phyloP scores from a whole-genome alignment of 352 stramenopile genomes.

The Phytopythium sindhum region DNA sequence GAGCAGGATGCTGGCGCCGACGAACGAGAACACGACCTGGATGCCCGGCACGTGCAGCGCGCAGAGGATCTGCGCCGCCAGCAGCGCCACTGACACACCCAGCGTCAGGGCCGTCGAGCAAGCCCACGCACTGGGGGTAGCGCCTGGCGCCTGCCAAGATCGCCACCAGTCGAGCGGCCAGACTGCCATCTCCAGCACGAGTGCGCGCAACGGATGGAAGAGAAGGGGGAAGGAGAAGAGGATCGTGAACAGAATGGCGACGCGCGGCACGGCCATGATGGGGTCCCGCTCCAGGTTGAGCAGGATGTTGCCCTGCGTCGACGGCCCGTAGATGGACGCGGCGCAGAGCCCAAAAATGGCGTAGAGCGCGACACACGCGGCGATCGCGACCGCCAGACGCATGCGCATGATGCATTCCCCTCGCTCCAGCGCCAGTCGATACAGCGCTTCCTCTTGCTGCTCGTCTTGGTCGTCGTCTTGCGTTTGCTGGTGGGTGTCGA shows the following conservation, averaged over 20 bases:
- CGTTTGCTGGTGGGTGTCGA: not conserved
- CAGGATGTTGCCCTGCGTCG: constrained; percentile 71
- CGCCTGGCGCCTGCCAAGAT: not conserved
- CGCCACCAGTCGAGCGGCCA: constrained; percentile 12
- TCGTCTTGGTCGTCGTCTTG: not conserved
- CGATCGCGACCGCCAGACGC: constrained; percentile 41
- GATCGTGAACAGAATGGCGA: constrained; percentile 70
- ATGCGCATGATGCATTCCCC: constrained; percentile 35
- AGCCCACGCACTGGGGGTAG: constrained; percentile 7
- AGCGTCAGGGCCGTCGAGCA: constrained; percentile 25
- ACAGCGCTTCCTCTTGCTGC: constrained; percentile 9
- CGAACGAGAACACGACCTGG: constrained; percentile 76
- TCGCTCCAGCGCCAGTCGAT: constrained; percentile 16
- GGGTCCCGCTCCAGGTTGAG: constrained; percentile 69
- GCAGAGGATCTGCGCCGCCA: constrained; percentile 44
- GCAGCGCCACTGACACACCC: constrained; percentile 35
- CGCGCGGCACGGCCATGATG: constrained; percentile 65
- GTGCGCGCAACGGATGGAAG: constrained; percentile 62
- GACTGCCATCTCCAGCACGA: constrained; percentile 56
- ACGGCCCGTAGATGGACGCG: constrained; percentile 50
- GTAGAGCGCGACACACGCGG: constrained; percentile 53
- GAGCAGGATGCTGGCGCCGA: constrained; percentile 66
- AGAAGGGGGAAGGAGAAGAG: constrained; percentile 73
- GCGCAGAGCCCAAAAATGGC: constrained; percentile 60
- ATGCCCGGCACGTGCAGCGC: constrained; percentile 53